phyloP scores from a whole-genome alignment of 768 basidiomycete genomes.

The Tricholoma matsutake region DNA sequence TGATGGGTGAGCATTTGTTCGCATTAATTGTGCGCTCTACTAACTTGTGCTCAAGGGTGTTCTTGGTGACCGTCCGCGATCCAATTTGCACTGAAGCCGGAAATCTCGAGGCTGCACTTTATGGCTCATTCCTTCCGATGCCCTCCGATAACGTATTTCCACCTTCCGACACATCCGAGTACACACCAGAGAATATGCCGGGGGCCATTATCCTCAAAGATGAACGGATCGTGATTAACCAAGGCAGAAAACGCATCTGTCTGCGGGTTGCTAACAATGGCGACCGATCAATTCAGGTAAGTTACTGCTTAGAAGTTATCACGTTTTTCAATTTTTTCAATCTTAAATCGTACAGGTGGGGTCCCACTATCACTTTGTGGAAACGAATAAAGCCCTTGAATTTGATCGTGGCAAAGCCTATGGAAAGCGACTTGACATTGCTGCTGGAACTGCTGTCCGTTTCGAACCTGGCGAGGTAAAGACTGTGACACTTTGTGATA shows the following conservation, averaged over 20 bases:
- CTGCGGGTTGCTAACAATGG: constrained; percentile 87
- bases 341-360: constrained; percentile 59
- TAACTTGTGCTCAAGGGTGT: constrained; percentile 50
- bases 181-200: constrained; percentile 54
- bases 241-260: constrained; percentile 62
- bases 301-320: constrained; percentile 13
- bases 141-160: constrained; percentile 70
- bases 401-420: constrained; percentile 85
- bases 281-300: constrained; percentile 88
- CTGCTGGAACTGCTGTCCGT: constrained; percentile 92
- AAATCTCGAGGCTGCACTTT: constrained; percentile 79
- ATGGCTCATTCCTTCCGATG: constrained; percentile 88
- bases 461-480: constrained; percentile 94
- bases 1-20: constrained; percentile 59
- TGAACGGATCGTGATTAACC: constrained; percentile 71
- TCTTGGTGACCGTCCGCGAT: constrained; percentile 96
- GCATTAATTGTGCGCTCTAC: not conserved
- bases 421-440: constrained; percentile 85
- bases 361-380: constrained; percentile 93
- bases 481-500: constrained; percentile 76
- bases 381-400: constrained; percentile 74
- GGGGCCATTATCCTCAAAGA: constrained; percentile 73
- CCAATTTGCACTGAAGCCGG: constrained; percentile 86
- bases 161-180: constrained; percentile 41
- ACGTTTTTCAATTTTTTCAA: not conserved